Conservation (phyloP, 2,329 filamentous ascomycete genomes). For the Alternaria conjuncta region DNA sequence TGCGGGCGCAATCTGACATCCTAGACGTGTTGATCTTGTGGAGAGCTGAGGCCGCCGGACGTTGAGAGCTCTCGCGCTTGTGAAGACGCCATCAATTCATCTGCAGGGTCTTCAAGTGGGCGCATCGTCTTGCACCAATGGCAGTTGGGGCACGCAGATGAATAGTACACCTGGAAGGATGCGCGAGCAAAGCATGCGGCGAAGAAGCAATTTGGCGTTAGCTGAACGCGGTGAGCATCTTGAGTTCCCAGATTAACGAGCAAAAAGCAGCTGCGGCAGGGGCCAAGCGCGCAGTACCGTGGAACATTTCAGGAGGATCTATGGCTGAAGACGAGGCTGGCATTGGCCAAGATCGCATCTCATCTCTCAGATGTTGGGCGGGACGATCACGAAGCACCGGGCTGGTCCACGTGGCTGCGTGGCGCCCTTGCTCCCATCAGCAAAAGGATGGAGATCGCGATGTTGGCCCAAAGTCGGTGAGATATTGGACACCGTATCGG, state of each 20-base stretch:
- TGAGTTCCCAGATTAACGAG: not conserved
- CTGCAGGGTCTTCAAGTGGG: slow-evolving; percentile 8
- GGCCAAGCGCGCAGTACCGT: not conserved
- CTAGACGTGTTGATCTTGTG: not conserved
- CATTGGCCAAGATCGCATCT: slow-evolving; percentile 1
- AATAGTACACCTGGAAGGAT: not conserved
- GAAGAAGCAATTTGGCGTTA: slow-evolving; percentile 9
- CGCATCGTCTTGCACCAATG: not conserved
- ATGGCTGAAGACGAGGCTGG: not conserved
- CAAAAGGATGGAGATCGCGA: not conserved
- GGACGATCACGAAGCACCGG: slow-evolving; percentile 4
- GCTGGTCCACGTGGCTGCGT: slow-evolving; percentile 4
- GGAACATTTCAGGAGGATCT: not conserved
- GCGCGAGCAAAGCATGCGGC: not conserved
- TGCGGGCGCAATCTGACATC: not conserved
- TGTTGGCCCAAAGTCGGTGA: not conserved
- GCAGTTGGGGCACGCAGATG: not conserved
- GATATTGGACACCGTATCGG: not conserved
- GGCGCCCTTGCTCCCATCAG: not conserved
- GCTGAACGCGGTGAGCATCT: not conserved
- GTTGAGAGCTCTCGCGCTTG: slow-evolving; percentile 3
- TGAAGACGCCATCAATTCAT: not conserved
- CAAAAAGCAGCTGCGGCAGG: not conserved
- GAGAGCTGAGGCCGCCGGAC: not conserved
- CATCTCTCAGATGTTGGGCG: slow-evolving; percentile 3